Percentiles rank a stretch among this genome's conserved stretches.
These are phyloP conservation scores for Tympanopsis confertula DNA, from an alignment of 2,329 filamentous ascomycete genomes.

Conservation along the genomic window DNA sequence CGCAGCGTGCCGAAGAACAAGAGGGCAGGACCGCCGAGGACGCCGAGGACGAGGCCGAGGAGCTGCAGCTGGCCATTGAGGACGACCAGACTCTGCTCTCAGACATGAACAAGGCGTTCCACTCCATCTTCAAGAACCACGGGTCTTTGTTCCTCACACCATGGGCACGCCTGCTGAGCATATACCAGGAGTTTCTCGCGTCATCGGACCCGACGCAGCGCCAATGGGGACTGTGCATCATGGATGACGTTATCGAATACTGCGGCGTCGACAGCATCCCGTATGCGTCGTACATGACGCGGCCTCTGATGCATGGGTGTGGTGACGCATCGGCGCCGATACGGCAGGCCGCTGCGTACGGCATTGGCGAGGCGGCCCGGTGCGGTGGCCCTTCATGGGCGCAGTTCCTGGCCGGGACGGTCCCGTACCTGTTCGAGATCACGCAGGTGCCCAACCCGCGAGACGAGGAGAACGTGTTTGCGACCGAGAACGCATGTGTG, in stretches of 20 bases:
- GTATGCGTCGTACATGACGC: slow-evolving; percentile 75
- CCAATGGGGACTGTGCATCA: slow-evolving; percentile 97
- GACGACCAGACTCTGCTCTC: slow-evolving; percentile 93
- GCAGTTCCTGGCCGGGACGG: slow-evolving; percentile 69
- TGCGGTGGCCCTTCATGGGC: slow-evolving; percentile 80
- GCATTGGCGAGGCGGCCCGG: slow-evolving; percentile 88
- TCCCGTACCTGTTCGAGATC: slow-evolving; percentile 76
- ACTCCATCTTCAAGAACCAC: slow-evolving; percentile 97
- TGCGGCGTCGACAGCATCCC: slow-evolving; percentile 80
- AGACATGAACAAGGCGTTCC: slow-evolving; percentile 99
- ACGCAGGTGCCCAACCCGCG: slow-evolving; percentile 72
- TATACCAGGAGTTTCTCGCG: slow-evolving; percentile 75
- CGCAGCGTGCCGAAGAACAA: slow-evolving; percentile 71
- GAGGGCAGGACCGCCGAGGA: slow-evolving; percentile 66
- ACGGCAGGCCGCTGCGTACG: slow-evolving; percentile 92
- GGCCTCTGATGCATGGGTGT: slow-evolving; percentile 78
- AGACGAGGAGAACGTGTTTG: slow-evolving; percentile 87
- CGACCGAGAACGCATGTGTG: slow-evolving; percentile 92
- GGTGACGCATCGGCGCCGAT: slow-evolving; percentile 82
- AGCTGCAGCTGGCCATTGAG: slow-evolving; percentile 80
- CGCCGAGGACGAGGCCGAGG: slow-evolving; percentile 79
- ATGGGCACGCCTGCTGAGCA: slow-evolving; percentile 76
- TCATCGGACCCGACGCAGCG: slow-evolving; percentile 82
- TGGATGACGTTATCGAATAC: slow-evolving; percentile 96
- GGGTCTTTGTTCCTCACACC: slow-evolving; percentile 70